Evolutionary conservation across 2,329 filamentous ascomycete species (phyloP).

Genomic region (Atkinsonella hypoxylon): DNA sequence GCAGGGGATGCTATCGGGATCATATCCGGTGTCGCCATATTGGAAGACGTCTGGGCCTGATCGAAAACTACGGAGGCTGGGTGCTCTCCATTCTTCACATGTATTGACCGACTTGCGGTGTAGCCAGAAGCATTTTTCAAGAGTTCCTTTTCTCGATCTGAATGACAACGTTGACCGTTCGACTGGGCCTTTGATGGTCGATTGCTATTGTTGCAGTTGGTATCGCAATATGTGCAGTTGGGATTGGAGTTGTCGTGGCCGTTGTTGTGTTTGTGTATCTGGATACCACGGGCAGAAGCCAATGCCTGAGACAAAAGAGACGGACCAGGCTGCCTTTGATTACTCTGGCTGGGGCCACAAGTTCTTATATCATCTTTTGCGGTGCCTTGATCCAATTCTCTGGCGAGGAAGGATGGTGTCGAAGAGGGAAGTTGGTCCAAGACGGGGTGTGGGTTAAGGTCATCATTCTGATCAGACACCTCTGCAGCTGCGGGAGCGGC

Average conservation of each 20-base stretch:
- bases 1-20: constrained; percentile 19
- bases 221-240: not conserved
- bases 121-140: not conserved
- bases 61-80: constrained; percentile 4
- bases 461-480: constrained; percentile 9
- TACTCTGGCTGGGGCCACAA: constrained; percentile 26
- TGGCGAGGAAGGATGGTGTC: constrained; percentile 1
- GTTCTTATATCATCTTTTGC: constrained; percentile 30
- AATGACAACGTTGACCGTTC: not conserved
- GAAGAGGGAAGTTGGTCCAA: not conserved
- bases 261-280: constrained; percentile 7
- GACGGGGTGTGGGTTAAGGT: constrained; percentile 2
- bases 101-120: constrained; percentile 4
- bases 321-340: constrained; percentile 29
- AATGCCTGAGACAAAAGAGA: constrained; percentile 46
- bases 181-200: not conserved
- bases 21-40: constrained; percentile 21
- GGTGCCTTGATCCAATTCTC: constrained; percentile 2
- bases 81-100: constrained; percentile 6
- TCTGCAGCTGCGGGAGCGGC: constrained; percentile 4
- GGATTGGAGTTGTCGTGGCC: not conserved
- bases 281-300: constrained; percentile 44
- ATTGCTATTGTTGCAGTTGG: not conserved
- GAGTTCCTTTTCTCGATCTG: not conserved
- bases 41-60: constrained; percentile 6